A percentile compares a stretch with the other conserved stretches of the same genome.
Evolutionary conservation across 331 rosid genomes (phyloP).

Genomic region (Rosa hybrid): DNA sequence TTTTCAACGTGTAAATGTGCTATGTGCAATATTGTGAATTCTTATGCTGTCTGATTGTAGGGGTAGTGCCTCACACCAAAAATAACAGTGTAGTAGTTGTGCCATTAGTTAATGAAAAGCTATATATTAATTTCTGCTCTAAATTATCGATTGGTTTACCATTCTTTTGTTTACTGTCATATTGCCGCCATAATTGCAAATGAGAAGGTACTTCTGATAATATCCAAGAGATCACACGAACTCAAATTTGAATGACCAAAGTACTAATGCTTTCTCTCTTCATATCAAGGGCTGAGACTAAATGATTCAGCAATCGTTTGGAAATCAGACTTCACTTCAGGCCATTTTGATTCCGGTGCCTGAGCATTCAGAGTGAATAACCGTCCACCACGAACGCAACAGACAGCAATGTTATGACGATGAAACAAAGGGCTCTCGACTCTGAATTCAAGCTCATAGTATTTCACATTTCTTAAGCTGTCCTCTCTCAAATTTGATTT

Average conservation of each 20-base stretch:
- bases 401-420: conserved; percentile 73
- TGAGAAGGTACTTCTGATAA: neutral
- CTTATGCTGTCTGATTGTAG: conserved; percentile 1
- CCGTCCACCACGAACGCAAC: conserved; percentile 64
- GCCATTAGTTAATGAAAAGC: conserved; percentile 18
- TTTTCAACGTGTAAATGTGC: conserved; percentile 17
- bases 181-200: neutral
- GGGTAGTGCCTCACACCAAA: neutral
- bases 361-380: conserved; percentile 85
- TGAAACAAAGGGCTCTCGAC: conserved; percentile 65
- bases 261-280: neutral
- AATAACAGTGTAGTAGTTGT: conserved; percentile 6
- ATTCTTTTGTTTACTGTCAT: neutral
- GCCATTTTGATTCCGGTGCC: conserved; percentile 83
- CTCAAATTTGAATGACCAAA: neutral
- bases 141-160: neutral
- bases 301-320: conserved; percentile 67
- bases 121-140: neutral
- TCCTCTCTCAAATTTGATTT: conserved; percentile 67
- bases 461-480: conserved; percentile 38
- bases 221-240: neutral
- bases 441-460: conserved; percentile 75
- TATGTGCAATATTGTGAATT: conserved; percentile 1
- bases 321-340: conserved; percentile 54
- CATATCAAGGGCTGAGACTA: conserved; percentile 45